Base-by-base conservation (phyloP, 176 grass and related monocot species). In the Lolium perenne region DNA sequence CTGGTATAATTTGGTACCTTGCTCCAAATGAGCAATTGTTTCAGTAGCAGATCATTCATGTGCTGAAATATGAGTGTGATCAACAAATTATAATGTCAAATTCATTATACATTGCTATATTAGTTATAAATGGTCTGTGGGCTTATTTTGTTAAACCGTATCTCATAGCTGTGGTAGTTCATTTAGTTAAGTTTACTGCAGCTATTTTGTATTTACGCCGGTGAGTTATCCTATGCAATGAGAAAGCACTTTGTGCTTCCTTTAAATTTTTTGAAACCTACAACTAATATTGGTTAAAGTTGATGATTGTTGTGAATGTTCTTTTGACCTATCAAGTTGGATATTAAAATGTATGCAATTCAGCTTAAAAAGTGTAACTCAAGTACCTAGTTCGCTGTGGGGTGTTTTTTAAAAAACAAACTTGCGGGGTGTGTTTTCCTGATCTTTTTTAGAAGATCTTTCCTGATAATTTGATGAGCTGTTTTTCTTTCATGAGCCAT, bases 31-130 rank as follows among this genome's bases (percentile, higher is more conserved):
- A 22, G 13, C 56, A 79, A 29, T 74, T 76, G 20, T 53, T 73
- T 83, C 61, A 63, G 41, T 7, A 4, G 21, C 18, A 53, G 32
- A 51, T 26, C 20, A 64, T 62, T 13, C 56, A 72, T 43, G 41
- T 63, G n/a, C 43, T 61, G 11, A 88, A 51, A 50, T 71, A 21
- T 88, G 56, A 5, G 13, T n/a, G n/a, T 53, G 57, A 38, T 45
- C 57, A 60, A 40, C 46, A 57, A 20, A 5, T 72, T 7, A 41
- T 22, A 14, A 7, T 2, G 12, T 70, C 16, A 17, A 50, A 69
- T 47, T 48, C 48, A 41, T 23, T 80, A 38, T 84, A 13, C 0
- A 16, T 59, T 59, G 40, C 7, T 7, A 68, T 68, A 70, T 69
- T 5, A 49, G 45, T 41, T 12, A 80, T 67, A 41, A 70, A 61